Base-by-base conservation (phyloP, 345 rosid species). In the Adansonia digitata region DNA sequence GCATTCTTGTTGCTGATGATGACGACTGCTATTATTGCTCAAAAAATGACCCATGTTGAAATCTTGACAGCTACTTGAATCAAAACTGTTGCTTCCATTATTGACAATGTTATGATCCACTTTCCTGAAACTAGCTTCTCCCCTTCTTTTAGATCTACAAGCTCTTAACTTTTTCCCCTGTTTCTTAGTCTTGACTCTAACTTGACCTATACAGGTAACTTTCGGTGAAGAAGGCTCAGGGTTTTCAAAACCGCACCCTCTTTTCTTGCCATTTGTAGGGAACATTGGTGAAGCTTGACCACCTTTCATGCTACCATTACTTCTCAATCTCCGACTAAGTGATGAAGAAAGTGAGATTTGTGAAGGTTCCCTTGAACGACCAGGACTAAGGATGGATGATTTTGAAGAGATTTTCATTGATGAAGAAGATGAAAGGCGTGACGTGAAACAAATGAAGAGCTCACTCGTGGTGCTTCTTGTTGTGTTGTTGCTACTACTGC, bases 121-220 rank as follows among this genome's bases (percentile, higher is more conserved):
- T 78, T 88, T 91, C 60, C 92, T 79, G 71, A 91, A 92, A 66
- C 95, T 89, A 9, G 81, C 80, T 55, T 91, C 97, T 2, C 91
- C 89, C 64, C 84, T 77, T 22, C 87, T 85, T 40, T 79, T 81
- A 35, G 97, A 90, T 88, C 91, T 86, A 13, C 91, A 80, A 18
- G 92, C 81, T 72, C 90, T 77, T 46, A 90, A 80, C 83, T 88
- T 92, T 86, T 85, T 92, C 7, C 89, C 91, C 49, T 94, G 97
- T 77, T 94, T 94, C 87, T 92, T 94, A 14, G 98, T 91, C 86
- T 94, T 94, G 2, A 94, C 98, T 35, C 98, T 83, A 12, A 94
- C 98, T 62, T 92, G 98, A 12, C 98, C 98, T 14, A 94, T 92
- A 62, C 98, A 94, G 48, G 98, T 92, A 18, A 94, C 98, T 75